Conservation (phyloP, 768 basidiomycete genomes). For the Lactarius pseudohatsudake region DNA sequence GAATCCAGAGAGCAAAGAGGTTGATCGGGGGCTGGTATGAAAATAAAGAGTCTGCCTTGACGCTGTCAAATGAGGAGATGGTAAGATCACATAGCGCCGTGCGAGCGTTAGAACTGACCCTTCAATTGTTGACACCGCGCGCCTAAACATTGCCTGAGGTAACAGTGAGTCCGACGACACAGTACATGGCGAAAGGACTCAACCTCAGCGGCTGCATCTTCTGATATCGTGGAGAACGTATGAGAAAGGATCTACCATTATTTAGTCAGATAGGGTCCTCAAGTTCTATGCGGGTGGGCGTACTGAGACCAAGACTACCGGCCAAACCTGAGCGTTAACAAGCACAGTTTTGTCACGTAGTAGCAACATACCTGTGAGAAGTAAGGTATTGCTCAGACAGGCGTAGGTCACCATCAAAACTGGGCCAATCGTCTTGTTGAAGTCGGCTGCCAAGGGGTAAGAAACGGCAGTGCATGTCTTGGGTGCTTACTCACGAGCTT, state of each 20-base stretch:
- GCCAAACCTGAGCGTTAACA: constrained; percentile 7
- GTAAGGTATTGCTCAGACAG: constrained; percentile 86
- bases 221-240: constrained; percentile 91
- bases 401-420: constrained; percentile 90
- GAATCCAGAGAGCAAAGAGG: constrained; percentile 77
- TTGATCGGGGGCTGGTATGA: constrained; percentile 96
- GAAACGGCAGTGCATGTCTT: constrained; percentile 16
- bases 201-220: constrained; percentile 91
- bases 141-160: constrained; percentile 86
- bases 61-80: constrained; percentile 42
- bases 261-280: background rate
- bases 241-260: constrained; percentile 81
- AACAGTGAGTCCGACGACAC: constrained; percentile 10
- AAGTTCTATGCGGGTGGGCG: background rate
- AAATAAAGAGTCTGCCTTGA: constrained; percentile 89
- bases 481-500: constrained; percentile 57
- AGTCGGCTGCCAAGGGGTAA: constrained; percentile 48
- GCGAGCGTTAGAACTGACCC: constrained; percentile 50
- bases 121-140: constrained; percentile 92
- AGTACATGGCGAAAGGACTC: constrained; percentile 11
- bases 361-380: constrained; percentile 71
- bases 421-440: constrained; percentile 88
- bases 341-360: background rate
- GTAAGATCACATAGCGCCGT: background rate
- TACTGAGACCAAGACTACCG: constrained; percentile 24